Evolutionary conservation across 2,329 filamentous ascomycete genomes (phyloP), one percentile per base, ranked within the genome.

Genomic region (Aspergillus fumigatiaffinis): DNA sequence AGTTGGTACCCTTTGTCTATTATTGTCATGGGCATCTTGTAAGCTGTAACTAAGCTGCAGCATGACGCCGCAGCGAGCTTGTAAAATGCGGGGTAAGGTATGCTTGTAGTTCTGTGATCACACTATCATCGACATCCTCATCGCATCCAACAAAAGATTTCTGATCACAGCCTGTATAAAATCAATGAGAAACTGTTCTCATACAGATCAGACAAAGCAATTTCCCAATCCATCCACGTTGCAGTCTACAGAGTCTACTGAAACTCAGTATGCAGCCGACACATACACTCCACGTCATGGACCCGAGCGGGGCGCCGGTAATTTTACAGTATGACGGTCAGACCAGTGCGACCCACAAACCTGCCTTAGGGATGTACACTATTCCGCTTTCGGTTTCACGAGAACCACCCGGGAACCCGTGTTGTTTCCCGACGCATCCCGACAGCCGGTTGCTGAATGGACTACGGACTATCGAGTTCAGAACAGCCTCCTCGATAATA

Each of bases 341-440:
- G 12, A 23, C 44, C 21, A 17, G 44, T 47, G 26, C 10, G 21
- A 25, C 44, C 21, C 42, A 46, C 21, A 9, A 10, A 23, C 14
- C 32, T 38, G 32, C 32, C 32, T 32, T 1, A 17, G 32, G 32
- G 32, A 38, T 17, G 46, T 14, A 38, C 38, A 21, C 55, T 57
- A 57, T 29, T 29, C 55, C 17, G 17, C 32, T 51, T 54, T 42
- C 21, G 51, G 26, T 23, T 21, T 26, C 44, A 47, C n/a, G 48
- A 23, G 47, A 41, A 54, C 17, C 44, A 41, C 4, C 52, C 52
- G 49, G 48, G 47, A 52, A 54, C 32, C 52, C 50, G 42, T 56
- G 54, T 21, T 41, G 12, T 44, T 57, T 47, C 55, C 55, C 55
- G 54, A 56, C n/a, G 26, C 29, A 23, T 10, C 44, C 44, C 44